Base-by-base conservation (phyloP, 2,329 filamentous ascomycete species). In the Penicillium corylophilum region DNA sequence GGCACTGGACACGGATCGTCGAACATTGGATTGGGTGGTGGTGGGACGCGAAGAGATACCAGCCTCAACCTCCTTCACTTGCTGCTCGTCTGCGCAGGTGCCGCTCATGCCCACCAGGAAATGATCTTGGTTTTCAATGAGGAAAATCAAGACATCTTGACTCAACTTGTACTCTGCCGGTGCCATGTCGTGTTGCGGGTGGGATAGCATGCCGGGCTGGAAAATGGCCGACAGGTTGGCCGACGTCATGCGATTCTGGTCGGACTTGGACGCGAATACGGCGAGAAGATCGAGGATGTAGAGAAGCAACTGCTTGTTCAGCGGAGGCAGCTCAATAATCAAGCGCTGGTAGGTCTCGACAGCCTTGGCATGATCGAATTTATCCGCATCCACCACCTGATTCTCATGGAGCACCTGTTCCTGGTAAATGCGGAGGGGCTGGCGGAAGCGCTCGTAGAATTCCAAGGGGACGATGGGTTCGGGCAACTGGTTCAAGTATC, bases 51-150 rank as follows among this genome's bases (percentile, higher is more conserved):
- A 56, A n/a, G 66, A 59, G 72, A 62, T 71, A 3, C 87, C 87
- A 50, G 88, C 89, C 65, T 92, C 86, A 33, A 86, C 78, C 54
- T 85, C 83, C 64, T 83, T 82, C 44, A 84, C 79, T 7, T 83
- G 85, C 54, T 84, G 86, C 67, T 95, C 90, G 67, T 96, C 92
- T n/a, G 92, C 89, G n/a, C 85, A 92, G n/a, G 92, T 96, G 40
- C 94, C 94, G 68, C 91, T 90, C 94, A 99, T 99, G 49, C 94
- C 94, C 59, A 99, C 95, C 59, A 99, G 78, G 78, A 99, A 99
- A 72, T 96, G 90, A 66, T 99, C 94, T 71, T 99, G 94, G 65
- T 99, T 96, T 68, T 97, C 92, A 60, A 99, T 99, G 62, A 99
- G 77, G 72, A 99, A 99, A 45, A 99, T 96, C 57, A 99, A 82